phyloP scores from a whole-genome alignment of 2,329 filamentous ascomycete genomes.

The Mollisia scopiformis region DNA sequence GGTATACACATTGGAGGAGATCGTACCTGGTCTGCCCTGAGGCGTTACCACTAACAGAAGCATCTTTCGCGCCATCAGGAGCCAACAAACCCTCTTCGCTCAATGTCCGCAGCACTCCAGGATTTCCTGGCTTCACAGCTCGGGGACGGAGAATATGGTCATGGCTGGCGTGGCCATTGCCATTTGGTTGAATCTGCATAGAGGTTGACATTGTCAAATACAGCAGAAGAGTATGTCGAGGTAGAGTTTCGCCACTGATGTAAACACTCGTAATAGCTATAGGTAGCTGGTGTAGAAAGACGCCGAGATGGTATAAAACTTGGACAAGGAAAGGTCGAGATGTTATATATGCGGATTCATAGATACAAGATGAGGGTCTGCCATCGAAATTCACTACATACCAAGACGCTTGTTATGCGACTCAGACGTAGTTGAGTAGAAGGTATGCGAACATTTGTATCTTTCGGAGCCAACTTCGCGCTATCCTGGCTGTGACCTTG shows the following conservation, averaged over 20 bases:
- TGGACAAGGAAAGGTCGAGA: neutral
- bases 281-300: too few relatives aligned
- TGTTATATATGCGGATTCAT: neutral
- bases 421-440: neutral
- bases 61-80: constrained; percentile 14
- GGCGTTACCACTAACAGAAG: constrained; percentile 20
- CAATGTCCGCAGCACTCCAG: constrained; percentile 28
- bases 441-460: neutral
- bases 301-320: neutral
- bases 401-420: neutral
- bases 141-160: constrained; percentile 37
- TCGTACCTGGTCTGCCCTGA: constrained; percentile 35
- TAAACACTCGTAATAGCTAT: too few relatives aligned
- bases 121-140: constrained; percentile 31
- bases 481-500: neutral
- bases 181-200: constrained; percentile 29
- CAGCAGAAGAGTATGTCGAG: too few relatives aligned
- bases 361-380: neutral
- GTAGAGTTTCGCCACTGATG: too few relatives aligned
- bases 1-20: neutral
- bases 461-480: neutral
- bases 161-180: constrained; percentile 28
- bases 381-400: neutral
- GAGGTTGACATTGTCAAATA: constrained; percentile 39
- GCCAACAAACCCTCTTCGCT: constrained; percentile 29